Evolutionary conservation across 768 basidiomycete species (phyloP), one percentile per base, ranked within the genome.

Genomic region (Kwoniella dejecticola): DNA sequence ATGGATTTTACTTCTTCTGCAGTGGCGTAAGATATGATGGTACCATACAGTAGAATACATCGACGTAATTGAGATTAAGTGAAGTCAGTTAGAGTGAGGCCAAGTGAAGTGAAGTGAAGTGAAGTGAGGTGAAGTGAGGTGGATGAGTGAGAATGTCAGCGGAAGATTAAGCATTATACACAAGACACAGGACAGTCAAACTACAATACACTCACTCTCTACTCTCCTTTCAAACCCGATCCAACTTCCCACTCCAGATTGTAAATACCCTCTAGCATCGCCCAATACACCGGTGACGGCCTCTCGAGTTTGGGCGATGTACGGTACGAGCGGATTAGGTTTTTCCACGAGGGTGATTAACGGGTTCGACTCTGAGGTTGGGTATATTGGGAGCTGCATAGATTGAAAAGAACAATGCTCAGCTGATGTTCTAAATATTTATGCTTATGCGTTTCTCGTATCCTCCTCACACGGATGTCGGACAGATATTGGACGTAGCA

Each of bases 141-240:
- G n/a, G n/a, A n/a, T n/a, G n/a, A n/a, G n/a, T n/a, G n/a, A n/a
- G n/a, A n/a, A n/a, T n/a, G n/a, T n/a, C n/a, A n/a, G n/a, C n/a
- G n/a, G n/a, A n/a, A n/a, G n/a, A n/a, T n/a, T n/a, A n/a, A n/a
- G n/a, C n/a, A n/a, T n/a, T n/a, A n/a, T n/a, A n/a, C n/a, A n/a
- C n/a, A 24, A 46, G 8, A 24, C 7, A 46, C 10, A 8, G 10
- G 21, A 7, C 44, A 10, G 44, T 19, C 36, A 38, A 17, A 38
- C 17, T 8, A 8, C 8, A 8, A 38, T 38, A 38, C 12, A 78
- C 81, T 67, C 77, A 94, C 94, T 81, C 81, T 96, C 94, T 30
- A 94, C 87, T 7, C 84, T 83, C 67, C 89, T 84, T 77, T 97
- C 95, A 30, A 92, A 82, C 12, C 84, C 85, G 70, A 98, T 89